Evolutionary conservation across 345 rosid genomes (phyloP), one percentile per base, ranked within the genome.

Genomic region (Luvunga scandens): DNA sequence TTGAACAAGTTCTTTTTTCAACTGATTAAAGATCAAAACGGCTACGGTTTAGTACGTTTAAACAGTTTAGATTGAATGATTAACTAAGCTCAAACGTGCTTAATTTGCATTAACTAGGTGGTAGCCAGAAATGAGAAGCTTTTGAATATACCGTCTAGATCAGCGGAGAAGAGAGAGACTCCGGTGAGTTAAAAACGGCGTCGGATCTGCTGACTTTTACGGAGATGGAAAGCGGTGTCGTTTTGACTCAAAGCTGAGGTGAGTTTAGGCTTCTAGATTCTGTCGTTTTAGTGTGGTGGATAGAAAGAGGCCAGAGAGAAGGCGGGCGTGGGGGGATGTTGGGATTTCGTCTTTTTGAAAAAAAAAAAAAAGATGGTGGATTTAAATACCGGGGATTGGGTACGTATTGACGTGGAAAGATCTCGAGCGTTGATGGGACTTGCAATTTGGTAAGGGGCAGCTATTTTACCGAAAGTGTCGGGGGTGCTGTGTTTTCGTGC

Each of bases 81-180:
- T 25, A 68, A 55, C 9, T 57, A 57, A 27, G 57, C n/a, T 39
- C 50, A 13, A 30, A 59, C 31, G 34, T 31, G 3, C 25, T 81
- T 42, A 76, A 57, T 33, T 6, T 60, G 66, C 48, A 69, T 45
- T 42, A 42, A 45, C 72, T 14, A 45, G 33, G 5, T 7, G 33
- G 42, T 42, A 1, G 2, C 74, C 8, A 28, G 27, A 71, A 71
- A 5, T 8, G 22, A 50, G 2, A 28, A 19, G 62, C 22, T 42
- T 50, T 68, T 8, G 21, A 60, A 42, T 31, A 71, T 75, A 81
- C 84, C 82, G 78, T n/a, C 76, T 78, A 53, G 87, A 86, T 86
- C 89, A 55, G 82, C 63, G 24, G 30, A n/a, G 73, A 70, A 34
- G 65, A 36, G 3, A 34, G 65, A 36, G 4, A 42, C 73, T 31